Base-by-base conservation (phyloP, 495 filamentous ascomycete genomes). In the Neurospora sp. region DNA sequence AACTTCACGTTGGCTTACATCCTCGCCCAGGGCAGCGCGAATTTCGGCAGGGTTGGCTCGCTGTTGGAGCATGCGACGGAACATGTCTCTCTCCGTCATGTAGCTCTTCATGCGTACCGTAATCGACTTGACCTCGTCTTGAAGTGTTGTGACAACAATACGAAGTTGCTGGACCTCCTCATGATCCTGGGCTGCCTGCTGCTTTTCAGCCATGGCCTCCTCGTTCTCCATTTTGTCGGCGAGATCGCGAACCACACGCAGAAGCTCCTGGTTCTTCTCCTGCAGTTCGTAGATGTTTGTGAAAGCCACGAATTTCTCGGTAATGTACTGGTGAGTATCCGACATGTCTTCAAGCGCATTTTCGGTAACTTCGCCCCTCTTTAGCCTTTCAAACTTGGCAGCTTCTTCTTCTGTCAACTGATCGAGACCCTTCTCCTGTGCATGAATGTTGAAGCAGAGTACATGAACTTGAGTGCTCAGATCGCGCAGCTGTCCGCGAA, bases 21-120 rank as follows among this genome's bases (percentile, higher is more conserved):
- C 84, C 20, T 89, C 82, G 20, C 89, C 92, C 74, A 96, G 89
- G 4, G 87, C 84, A 35, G 88, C 90, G 27, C 85, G 84, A 69
- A 87, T 82, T 77, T 96, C 92, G 6, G 86, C 84, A 8, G 87
- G 82, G 18, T 84, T 81, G 11, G 85, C 86, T 39, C 90, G 84
- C 76, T 93, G 91, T 73, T 93, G 90, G 16, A 97, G 88, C 89
- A 98, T 96, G 48, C 93, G 93, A 39, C 94, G 89, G 90, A 97
- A 98, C 88, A 97, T 98, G 77, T 99, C 94, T 41, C 96, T 89
- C 83, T 99, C 96, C 78, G 93, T 93, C 69, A 95, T 92, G 76
- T 97, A 97, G 81, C 93, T 97, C 84, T 97, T 91, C 39, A 92
- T 92, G 74, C 93, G 91, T 8, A 92, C 89, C 5, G 91, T 86